Base-by-base conservation (phyloP, 2,329 filamentous ascomycete species). In the Verticillium klebahnii region DNA sequence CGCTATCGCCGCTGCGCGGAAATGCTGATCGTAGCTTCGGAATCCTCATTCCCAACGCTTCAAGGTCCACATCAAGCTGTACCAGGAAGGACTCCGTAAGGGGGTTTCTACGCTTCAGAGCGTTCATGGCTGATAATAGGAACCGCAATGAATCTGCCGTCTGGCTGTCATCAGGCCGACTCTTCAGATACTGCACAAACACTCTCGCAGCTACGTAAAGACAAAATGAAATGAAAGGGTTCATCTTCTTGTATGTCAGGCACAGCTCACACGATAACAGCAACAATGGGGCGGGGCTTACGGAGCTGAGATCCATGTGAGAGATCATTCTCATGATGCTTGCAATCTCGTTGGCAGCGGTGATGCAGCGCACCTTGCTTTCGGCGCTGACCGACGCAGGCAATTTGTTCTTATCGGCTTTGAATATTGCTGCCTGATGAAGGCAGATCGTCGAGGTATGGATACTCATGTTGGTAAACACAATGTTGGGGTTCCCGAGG, bases 391-490 rank as follows among this genome's bases (percentile, higher is more conserved):
- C 89, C 19, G 89, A 88, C 1, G 84, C 79, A 0, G 92, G 88
- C 64, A 97, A 79, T 60, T 87, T 85, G 74, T 97, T 90, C 76
- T 93, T 95, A 69, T 98, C 94, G 0, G 93, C 93, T 73, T 97
- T 98, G 82, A 94, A 97, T 23, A 99, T 98, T 31, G 95, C 95
- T 2, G 94, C 95, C 77, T 99, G 95, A 71, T 99, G 95, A n/a
- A 99, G 80, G 73, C 94, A 98, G 60, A 99, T 98, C 1, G 92
- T 93, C 1, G 93, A 96, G 0, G 95, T 97, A 73, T 98, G 93
- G 36, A 99, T 92, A 71, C 91, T 93, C 92, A 99, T 97, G 70
- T 98, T 98, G 62, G 91, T 87, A 73, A 97, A 98, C 5, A 98
- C 87, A 60, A 94, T 87, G 66, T 97, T 98, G 3, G 93, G 85